Evolutionary conservation across 2,329 filamentous ascomycete genomes (phyloP), one percentile per base, ranked within the genome.

Genomic region (Alternaria sp.): DNA sequence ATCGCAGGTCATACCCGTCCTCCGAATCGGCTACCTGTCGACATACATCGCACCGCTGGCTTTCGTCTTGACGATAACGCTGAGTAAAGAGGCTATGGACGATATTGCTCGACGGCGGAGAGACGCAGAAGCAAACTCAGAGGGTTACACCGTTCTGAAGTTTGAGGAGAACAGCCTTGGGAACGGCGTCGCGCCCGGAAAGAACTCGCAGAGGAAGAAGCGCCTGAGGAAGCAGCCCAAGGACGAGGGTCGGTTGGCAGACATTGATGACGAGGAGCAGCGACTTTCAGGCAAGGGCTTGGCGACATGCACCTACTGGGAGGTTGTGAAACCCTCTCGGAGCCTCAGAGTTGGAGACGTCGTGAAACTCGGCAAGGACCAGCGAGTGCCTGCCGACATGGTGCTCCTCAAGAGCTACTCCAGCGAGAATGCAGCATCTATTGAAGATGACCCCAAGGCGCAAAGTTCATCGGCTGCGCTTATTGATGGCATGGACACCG

Each of bases 261-360:
- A 91, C 69, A 91, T 91, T 12, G 87, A 88, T 61, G 89, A 93
- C 73, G 91, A 93, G 76, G 88, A 91, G 65, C 85, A 89, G 58
- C 61, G 69, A 62, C 32, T 81, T 81, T 25, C 73, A 11, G 72
- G 72, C 28, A 74, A 66, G 46, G 78, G 68, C 44, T 57, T 73
- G 63, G 73, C 72, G 73, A 63, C 85, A 81, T 57, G 86, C 85
- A 40, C 86, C 83, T 57, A 90, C 5, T 82, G 85, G 59, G 93
- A 97, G 76, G 83, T 92, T 3, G 87, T 86, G 67, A 95, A 92
- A 78, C 93, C 92, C 73, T 96, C 96, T 6, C 89, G 90, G 62
- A 94, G 97, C 75, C 84, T 99, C 55, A 96, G 91, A 77, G 95
- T 99, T 49, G 96, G 96, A 23, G 96, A 99, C 80, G 91, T 99